phyloP scores from a whole-genome alignment of 495 filamentous ascomycete genomes.

The Podospora tetraspora region DNA sequence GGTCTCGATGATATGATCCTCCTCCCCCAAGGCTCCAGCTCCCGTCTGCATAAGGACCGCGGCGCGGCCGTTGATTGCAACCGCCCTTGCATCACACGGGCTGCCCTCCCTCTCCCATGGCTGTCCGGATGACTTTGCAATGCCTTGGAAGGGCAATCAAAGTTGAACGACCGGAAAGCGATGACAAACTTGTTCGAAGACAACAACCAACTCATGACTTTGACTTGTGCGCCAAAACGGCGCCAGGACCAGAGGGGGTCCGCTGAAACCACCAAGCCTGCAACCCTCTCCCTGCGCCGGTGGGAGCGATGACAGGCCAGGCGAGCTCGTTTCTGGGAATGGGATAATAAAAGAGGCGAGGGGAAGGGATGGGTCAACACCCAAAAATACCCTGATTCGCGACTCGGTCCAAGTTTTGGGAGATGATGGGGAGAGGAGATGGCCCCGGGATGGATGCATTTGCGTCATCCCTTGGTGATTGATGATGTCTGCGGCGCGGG shows the following conservation, averaged over 20 bases:
- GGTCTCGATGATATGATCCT: not conserved
- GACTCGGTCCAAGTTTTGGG: not conserved
- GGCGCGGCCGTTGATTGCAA: conserved; percentile 5
- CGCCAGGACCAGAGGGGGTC: not conserved
- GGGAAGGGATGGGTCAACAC: not conserved
- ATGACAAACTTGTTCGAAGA: not conserved
- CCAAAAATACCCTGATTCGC: not conserved
- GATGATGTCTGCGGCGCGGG: not conserved
- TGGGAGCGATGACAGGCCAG: not conserved
- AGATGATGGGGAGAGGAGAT: too few relatives aligned
- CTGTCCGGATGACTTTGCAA: not conserved
- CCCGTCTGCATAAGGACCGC: conserved; percentile 1
- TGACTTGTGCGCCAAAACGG: not conserved
- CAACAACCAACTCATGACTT: not conserved
- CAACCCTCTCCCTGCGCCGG: not conserved
- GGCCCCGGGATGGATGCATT: not conserved
- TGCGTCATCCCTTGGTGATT: not conserved
- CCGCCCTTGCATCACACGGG: conserved; percentile 1
- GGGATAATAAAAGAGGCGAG: not conserved
- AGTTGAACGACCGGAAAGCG: not conserved
- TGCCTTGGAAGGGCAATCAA: not conserved
- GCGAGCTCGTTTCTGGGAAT: not conserved
- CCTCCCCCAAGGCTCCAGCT: not conserved
- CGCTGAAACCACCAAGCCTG: conserved; percentile 4
- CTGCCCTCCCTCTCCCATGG: not conserved